Evolutionary conservation across 2,329 filamentous ascomycete genomes (phyloP).

Genomic region (Phoma herbarum): DNA sequence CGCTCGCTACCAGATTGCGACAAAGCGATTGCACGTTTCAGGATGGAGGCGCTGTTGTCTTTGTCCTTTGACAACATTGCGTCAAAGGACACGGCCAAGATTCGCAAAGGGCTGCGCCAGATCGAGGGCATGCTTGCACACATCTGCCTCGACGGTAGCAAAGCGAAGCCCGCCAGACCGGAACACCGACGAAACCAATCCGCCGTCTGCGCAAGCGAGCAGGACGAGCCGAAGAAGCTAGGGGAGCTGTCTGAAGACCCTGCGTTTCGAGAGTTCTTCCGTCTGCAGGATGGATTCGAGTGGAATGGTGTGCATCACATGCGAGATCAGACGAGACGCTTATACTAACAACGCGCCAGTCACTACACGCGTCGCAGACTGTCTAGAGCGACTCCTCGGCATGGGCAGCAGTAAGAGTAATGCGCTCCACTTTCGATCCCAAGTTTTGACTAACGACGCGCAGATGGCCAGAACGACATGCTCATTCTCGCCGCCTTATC

Average conservation of each 20-base stretch:
- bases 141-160: constrained; percentile 77
- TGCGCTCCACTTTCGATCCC: not conserved
- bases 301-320: constrained; percentile 74
- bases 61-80: constrained; percentile 97
- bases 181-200: constrained; percentile 50
- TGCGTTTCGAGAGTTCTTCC: constrained; percentile 95
- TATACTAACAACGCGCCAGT: constrained; percentile 58
- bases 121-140: constrained; percentile 93
- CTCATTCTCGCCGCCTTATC: constrained; percentile 89
- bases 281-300: constrained; percentile 95
- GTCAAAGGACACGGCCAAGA: constrained; percentile 87
- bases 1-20: constrained; percentile 13
- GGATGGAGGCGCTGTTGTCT: constrained; percentile 90
- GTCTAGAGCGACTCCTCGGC: constrained; percentile 84
- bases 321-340: not conserved
- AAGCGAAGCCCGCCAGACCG: constrained; percentile 44
- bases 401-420: constrained; percentile 67
- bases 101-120: constrained; percentile 91
- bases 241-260: constrained; percentile 79
- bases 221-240: constrained; percentile 60
- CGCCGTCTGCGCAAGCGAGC: constrained; percentile 47
- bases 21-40: constrained; percentile 19
- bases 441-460: constrained; percentile 18
- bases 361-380: constrained; percentile 82
- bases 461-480: constrained; percentile 82